These are phyloP conservation scores for Raphidocelis subcapitata DNA, from an alignment of 139 green algal genomes.

Conservation along the genomic window DNA sequence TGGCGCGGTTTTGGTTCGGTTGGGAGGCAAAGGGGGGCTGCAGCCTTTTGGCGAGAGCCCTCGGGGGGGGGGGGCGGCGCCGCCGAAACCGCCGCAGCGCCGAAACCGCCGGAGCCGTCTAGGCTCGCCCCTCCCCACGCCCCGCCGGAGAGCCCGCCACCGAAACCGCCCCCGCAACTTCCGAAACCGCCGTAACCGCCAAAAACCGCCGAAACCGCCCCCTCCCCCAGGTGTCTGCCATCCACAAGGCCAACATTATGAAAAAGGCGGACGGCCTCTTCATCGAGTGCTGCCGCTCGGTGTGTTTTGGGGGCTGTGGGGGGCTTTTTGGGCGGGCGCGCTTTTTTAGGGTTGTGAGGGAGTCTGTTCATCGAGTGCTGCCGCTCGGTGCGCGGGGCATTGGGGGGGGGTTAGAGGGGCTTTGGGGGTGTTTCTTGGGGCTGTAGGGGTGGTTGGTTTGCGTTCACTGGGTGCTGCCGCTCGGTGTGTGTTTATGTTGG, in stretches of 20 bases:
- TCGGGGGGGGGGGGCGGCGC: too few species aligned
- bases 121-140: too few species aligned
- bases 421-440: too few species aligned
- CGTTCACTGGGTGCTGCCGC: too few species aligned
- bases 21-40: background rate
- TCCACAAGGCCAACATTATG: slow-evolving; percentile 98
- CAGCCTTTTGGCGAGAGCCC: background rate
- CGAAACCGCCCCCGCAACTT: background rate
- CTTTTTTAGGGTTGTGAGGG: background rate
- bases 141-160: background rate
- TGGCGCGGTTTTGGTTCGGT: background rate
- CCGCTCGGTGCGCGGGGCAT: too few species aligned
- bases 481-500: too few species aligned
- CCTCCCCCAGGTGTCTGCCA: slow-evolving; percentile 53
- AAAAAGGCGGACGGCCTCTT: slow-evolving; percentile 96
- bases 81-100: too few species aligned
- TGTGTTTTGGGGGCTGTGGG: too few species aligned
- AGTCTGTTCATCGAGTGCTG: too few species aligned
- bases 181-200: background rate
- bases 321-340: background rate
- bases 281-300: slow-evolving; percentile 90
- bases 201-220: background rate
- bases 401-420: too few species aligned
- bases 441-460: too few species aligned
- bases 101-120: too few species aligned